phyloP scores from a whole-genome alignment of 1,139 yeast genomes.

The Zhuliangozyma parablackwelliae region DNA sequence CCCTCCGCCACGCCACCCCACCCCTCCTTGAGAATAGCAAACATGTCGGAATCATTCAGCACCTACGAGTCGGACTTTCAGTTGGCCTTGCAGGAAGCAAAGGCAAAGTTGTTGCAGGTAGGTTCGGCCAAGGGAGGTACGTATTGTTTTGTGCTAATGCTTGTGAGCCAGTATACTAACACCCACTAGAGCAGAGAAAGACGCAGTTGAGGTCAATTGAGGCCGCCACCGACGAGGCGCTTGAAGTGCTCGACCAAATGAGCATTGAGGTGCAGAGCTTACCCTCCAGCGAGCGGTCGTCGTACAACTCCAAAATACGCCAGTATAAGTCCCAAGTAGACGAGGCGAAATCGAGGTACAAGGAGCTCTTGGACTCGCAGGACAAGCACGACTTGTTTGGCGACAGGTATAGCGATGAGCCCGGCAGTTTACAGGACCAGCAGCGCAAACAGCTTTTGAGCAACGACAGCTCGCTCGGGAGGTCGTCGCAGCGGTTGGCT shows the following conservation, averaged over 20 bases:
- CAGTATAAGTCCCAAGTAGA: conserved; percentile 62
- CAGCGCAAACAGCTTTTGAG: conserved; percentile 80
- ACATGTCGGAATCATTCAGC: conserved; percentile 57
- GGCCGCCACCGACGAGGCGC: conserved; percentile 69
- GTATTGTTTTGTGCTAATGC: conserved; percentile 13
- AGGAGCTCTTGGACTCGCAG: conserved; percentile 52
- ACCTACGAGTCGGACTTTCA: conserved; percentile 74
- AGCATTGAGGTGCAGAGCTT: conserved; percentile 75
- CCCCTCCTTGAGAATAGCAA: no score
- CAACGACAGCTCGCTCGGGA: conserved; percentile 77
- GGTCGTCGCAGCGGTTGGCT: conserved; percentile 76
- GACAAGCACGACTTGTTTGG: conserved; percentile 70
- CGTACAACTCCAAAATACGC: conserved; percentile 67
- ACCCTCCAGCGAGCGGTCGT: conserved; percentile 65
- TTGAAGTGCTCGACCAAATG: conserved; percentile 78
- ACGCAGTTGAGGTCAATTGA: conserved; percentile 57
- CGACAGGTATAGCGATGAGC: conserved; percentile 35
- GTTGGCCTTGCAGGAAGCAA: conserved; percentile 66
- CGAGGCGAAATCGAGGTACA: conserved; percentile 49
- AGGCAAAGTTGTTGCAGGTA: conserved; percentile 59
- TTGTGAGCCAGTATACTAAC: conserved; percentile 15
- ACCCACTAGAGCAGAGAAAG: conserved; percentile 37
- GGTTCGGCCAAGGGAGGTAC: conserved; percentile 49
- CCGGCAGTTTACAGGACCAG: conserved; percentile 47
- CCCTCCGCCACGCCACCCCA: no score